A percentile compares a stretch with the other conserved stretches of the same genome.
These are phyloP conservation scores for Trichoderma sp. DNA, from an alignment of 2,329 filamentous ascomycete genomes.

Conservation along the genomic window DNA sequence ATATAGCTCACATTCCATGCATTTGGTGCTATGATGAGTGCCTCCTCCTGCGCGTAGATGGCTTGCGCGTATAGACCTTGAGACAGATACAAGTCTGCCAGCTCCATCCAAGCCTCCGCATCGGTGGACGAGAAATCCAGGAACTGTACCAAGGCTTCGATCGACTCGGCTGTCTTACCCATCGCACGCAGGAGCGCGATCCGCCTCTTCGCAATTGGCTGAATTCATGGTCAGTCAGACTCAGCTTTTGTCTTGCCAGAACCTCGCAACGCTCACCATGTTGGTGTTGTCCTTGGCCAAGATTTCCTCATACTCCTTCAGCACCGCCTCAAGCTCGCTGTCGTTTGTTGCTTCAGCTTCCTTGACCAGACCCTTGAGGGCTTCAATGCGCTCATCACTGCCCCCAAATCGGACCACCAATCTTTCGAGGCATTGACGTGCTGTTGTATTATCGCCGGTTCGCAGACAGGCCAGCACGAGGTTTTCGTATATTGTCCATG, in stretches of 20 bases:
- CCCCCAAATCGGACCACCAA: constrained; percentile 77
- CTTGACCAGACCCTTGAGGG: constrained; percentile 74
- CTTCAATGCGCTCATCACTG: constrained; percentile 82
- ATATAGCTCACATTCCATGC: constrained; percentile 80
- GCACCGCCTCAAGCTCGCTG: constrained; percentile 62
- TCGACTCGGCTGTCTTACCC: constrained; percentile 67
- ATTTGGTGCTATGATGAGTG: constrained; percentile 80
- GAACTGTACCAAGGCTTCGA: constrained; percentile 68
- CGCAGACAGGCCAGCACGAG: constrained; percentile 79
- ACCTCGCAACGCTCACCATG: constrained; percentile 54
- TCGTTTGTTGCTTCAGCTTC: constrained; percentile 73
- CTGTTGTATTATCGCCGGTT: constrained; percentile 76
- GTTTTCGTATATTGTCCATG: constrained; percentile 85
- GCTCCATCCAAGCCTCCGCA: constrained; percentile 88
- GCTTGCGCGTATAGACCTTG: constrained; percentile 79
- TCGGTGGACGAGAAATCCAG: constrained; percentile 85
- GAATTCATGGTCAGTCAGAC: constrained; percentile 25
- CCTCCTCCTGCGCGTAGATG: constrained; percentile 86
- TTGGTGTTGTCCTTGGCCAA: constrained; percentile 73
- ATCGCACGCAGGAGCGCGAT: constrained; percentile 76
- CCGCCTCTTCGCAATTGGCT: constrained; percentile 83
- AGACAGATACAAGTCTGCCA: constrained; percentile 79
- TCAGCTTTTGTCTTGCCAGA: constrained; percentile 3
- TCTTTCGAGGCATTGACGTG: constrained; percentile 69
- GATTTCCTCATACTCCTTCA: constrained; percentile 75